A percentile compares a stretch with the other conserved stretches of the same genome.
phyloP scores from a whole-genome alignment of 352 stramenopile genomes.

The Globisporangium polare region DNA sequence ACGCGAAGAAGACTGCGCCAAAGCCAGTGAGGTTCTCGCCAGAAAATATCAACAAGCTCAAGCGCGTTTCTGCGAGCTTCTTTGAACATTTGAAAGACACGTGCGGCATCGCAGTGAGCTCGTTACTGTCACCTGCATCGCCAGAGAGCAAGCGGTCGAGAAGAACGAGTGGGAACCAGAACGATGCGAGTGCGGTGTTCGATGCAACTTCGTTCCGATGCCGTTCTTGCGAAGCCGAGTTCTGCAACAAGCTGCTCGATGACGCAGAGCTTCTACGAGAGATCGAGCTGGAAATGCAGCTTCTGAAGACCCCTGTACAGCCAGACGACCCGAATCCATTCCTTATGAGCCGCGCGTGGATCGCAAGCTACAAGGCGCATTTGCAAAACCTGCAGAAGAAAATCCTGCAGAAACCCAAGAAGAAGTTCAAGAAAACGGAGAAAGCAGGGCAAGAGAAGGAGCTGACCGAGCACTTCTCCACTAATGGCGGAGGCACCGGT shows the following conservation, averaged over 20 bases:
- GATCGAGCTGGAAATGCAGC: conserved; percentile 36
- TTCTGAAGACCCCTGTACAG: conserved; percentile 42
- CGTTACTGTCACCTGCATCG: conserved; percentile 6
- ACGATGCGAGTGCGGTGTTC: conserved; percentile 27
- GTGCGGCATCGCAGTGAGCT: conserved; percentile 21
- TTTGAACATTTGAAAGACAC: conserved; percentile 42
- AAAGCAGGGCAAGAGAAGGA: conserved; percentile 13
- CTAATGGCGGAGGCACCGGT: not conserved
- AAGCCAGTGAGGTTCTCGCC: conserved; percentile 36
- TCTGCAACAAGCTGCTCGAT: conserved; percentile 47
- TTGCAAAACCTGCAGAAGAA: conserved; percentile 46
- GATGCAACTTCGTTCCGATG: conserved; percentile 43
- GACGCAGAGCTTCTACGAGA: conserved; percentile 51
- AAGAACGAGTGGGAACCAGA: conserved; percentile 10
- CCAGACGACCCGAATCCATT: conserved; percentile 24
- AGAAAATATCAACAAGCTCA: conserved; percentile 46
- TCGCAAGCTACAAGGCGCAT: conserved; percentile 67
- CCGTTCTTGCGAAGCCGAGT: conserved; percentile 35
- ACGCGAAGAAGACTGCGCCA: not conserved
- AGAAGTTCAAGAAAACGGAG: conserved; percentile 20
- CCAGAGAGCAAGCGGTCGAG: not conserved
- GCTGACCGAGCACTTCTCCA: conserved; percentile 1
- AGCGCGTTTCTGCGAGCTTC: conserved; percentile 51
- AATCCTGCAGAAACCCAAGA: conserved; percentile 26
- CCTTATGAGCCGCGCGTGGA: conserved; percentile 69